Base-by-base conservation (phyloP, 73 alveolate species). In the Uronychia binucleata region DNA sequence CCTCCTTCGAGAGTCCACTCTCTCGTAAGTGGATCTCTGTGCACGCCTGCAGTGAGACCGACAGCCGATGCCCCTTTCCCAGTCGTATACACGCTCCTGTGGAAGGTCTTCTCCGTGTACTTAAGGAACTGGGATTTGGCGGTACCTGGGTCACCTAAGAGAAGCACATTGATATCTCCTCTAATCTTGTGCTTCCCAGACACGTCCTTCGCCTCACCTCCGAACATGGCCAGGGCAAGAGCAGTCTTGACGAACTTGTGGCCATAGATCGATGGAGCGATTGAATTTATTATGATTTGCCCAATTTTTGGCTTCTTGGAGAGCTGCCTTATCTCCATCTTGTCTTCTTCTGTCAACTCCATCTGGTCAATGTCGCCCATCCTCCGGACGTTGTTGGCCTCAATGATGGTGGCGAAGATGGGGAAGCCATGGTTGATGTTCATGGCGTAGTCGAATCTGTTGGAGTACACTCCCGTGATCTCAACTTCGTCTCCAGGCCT, bases 1-100 rank as follows among this genome's bases (percentile, higher is more conserved):
- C 99, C 99, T 30, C 99, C 99, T 86, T 98, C 99, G 31, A 98
- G 92, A 27, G 98, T 95, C 99, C 99, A 98, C 88, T 98, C 99
- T 31, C 97, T 93, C 0, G 99, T 90, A 26, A 96, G 89, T 29
- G 99, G 98, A 88, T 99, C 99, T 88, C 98, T 97, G 77, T 94
- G 97, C 31, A 99, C 99, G 8, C 99, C 98, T 8, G 99, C 99
- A 25, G 99, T 99, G 31, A 99, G 97, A 82, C 99, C 99, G 57
- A 98, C 99, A 29, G 99, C 99, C 32, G 98, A 90, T 26, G 99
- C 99, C 28, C 99, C 99, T 90, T 99, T 98, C 27, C 99, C 99
- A 32, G 99, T 97, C 5, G 99, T 97, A 93, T 96, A 98, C 46
- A 97, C 99, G 19, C 93, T 86, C 81, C 98, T 80, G 32, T 95